Evolutionary conservation across 1,139 yeast genomes (phyloP), one percentile per base, ranked within the genome.

Genomic region (Taphrina pruni): DNA sequence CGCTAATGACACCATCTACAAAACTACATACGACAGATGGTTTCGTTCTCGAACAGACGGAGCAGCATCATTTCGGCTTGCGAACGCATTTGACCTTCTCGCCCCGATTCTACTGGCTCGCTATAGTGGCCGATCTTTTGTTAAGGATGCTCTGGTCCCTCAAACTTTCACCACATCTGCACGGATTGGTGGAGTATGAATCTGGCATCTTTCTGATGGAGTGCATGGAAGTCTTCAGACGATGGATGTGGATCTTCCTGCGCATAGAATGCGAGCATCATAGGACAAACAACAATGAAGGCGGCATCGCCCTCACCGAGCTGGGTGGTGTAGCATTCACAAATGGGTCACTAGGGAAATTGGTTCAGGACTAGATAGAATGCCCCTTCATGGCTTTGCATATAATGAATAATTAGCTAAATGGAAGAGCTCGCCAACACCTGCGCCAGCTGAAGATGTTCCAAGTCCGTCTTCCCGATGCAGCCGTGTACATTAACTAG

Each of bases 221-320:
- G 75, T 75, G 85, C 9, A 78, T 92, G 68, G 99, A 94, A 77
- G 82, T 94, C 11, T 74, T 87, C 11, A 83, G 99, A 78, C 83
- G 99, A 74, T 90, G 94, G 86, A 79, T 91, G 70, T 94, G 99
- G 99, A 86, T 93, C 66, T 85, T 90, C 74, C 81, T 93, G 75
- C 88, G 95, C 76, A 80, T 92, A 43, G 97, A 93, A 75, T 55
- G 61, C 35, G 67, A 64, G 61, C 61, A 64, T 51, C 55, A 45
- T 20, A 43, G 67, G 6, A 36, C 38, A 20, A 48, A 35, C n/a
- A 17, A n/a, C 20, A 20, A 35, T 8, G 54, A 36, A 12, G 67
- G 67, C 9, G 20, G 48, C 26, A 36, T 64, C 8, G 61, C 58
- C 11, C 38, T 64, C 48, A 57, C 60, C 26, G 67, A 64, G 43